phyloP scores from a whole-genome alignment of 192 early-diverging fungal genomes.

The Cetraspora pellucida region DNA sequence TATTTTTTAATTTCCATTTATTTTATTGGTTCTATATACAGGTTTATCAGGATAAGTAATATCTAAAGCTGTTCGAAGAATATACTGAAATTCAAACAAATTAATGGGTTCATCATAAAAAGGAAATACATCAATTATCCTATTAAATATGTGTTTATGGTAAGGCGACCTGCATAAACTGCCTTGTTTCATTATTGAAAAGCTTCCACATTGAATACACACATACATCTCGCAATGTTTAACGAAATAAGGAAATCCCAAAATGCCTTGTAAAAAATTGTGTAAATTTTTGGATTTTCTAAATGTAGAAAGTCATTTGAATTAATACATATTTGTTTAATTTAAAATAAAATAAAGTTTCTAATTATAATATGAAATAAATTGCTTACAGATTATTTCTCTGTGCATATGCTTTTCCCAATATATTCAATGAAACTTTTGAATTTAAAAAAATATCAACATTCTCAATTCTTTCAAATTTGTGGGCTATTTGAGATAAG shows the following conservation, averaged over 20 bases:
- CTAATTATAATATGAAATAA: not conserved
- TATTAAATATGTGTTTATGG: not conserved
- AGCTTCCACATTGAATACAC: not conserved
- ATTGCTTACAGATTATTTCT: not conserved
- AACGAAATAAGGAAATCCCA: conserved; percentile 15
- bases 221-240: conserved; percentile 4
- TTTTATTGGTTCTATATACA: not conserved
- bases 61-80: not conserved
- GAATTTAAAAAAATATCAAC: conserved; percentile 11
- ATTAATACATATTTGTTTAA: too few relatives aligned
- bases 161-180: conserved; percentile 10
- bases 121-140: not conserved
- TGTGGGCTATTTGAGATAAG: conserved; percentile 1
- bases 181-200: conserved; percentile 1
- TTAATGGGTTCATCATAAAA: conserved; percentile 18
- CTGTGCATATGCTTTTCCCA: not conserved
- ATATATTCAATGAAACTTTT: conserved; percentile 6
- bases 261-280: not conserved
- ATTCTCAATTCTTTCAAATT: conserved; percentile 10
- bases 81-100: conserved; percentile 12
- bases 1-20: too few relatives aligned
- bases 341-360: not conserved
- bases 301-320: not conserved
- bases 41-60: conserved; percentile 19
- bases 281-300: conserved; percentile 6